Base-by-base conservation (phyloP, 2,329 filamentous ascomycete genomes). In the Fusarium tuaranense region DNA sequence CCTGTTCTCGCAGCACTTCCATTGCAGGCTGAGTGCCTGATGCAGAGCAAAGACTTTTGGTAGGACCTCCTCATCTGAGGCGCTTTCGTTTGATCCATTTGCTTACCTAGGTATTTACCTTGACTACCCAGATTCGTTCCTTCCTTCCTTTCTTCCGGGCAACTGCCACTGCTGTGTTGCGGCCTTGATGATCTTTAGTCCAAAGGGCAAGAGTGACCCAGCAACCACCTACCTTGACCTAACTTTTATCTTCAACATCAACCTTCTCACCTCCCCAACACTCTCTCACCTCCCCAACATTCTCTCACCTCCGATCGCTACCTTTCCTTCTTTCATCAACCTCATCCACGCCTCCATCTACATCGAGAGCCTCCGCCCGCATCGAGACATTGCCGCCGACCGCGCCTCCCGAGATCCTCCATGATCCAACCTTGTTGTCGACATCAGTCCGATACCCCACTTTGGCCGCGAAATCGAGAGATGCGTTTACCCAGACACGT, bases 401-500 rank as follows among this genome's bases (percentile, higher is more conserved):
- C 61, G 36, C 44, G 38, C 39, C 68, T 27, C 36, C 34, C 41
- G 39, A 27, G 27, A 51, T 41, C 62, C 60, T 60, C 62, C n/a
- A 71, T 73, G 59, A 63, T 59, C 69, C 65, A 44, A 46, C 63
- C 22, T 44, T 61, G 59, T 68, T 61, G 27, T 27, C 53, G 36
- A 41, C 36, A 25, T 61, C 59, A 22, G 34, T 59, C 61, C 41
- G 53, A 68, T 39, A 66, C 63, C 67, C 60, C 51, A 57, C 46
- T 62, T 64, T 66, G 41, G 22, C 39, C 62, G 32, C 63, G 34
- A 61, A 67, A 32, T 48, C 61, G 61, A 72, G 77, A 77, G 46
- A 79, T 79, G 78, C 65, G 65, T 64, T 62, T 65, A 69, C 46
- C 44, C 53, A 53, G 27, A 64, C 39, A 27, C 60, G 55, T 39